These are phyloP conservation scores for Malus hybrid DNA, from an alignment of 331 rosid genomes.

Conservation along the genomic window DNA sequence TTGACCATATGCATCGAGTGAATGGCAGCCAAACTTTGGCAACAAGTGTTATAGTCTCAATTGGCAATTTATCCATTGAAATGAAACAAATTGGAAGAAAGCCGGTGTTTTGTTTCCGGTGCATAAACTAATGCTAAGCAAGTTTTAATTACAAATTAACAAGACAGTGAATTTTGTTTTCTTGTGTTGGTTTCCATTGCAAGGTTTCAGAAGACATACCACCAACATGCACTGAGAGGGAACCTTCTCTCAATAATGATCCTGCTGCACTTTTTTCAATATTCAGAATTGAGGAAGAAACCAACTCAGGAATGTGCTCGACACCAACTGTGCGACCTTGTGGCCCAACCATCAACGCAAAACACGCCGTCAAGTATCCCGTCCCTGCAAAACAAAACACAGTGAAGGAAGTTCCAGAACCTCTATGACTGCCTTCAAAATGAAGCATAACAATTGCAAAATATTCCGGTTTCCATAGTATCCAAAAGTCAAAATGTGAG, in stretches of 20 bases:
- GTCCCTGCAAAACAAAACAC: conserved; percentile 51
- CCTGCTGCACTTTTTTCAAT: conserved; percentile 77
- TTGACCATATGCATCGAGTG: not conserved
- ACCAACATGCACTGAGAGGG: conserved; percentile 65
- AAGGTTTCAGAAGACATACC: conserved; percentile 44
- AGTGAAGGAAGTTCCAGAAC: not conserved
- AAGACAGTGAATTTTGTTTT: not conserved
- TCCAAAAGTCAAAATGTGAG: not conserved
- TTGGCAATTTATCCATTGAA: no score
- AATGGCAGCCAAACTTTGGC: not conserved
- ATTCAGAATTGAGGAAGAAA: conserved; percentile 58
- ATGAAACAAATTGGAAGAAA: not conserved
- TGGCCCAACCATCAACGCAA: conserved; percentile 91
- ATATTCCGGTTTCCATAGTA: not conserved
- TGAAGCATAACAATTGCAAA: not conserved
- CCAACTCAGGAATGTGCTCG: conserved; percentile 94
- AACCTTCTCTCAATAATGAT: conserved; percentile 62
- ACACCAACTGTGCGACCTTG: conserved; percentile 76
- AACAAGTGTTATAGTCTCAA: not conserved
- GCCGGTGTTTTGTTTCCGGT: not conserved
- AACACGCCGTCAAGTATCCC: conserved; percentile 92
- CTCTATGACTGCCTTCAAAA: not conserved
- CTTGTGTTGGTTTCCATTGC: not conserved
- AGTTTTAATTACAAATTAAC: not conserved
- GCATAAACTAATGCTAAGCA: not conserved